Evolutionary conservation across 148 eudicot species (phyloP).

Genomic region (Euryodendron excelsum): DNA sequence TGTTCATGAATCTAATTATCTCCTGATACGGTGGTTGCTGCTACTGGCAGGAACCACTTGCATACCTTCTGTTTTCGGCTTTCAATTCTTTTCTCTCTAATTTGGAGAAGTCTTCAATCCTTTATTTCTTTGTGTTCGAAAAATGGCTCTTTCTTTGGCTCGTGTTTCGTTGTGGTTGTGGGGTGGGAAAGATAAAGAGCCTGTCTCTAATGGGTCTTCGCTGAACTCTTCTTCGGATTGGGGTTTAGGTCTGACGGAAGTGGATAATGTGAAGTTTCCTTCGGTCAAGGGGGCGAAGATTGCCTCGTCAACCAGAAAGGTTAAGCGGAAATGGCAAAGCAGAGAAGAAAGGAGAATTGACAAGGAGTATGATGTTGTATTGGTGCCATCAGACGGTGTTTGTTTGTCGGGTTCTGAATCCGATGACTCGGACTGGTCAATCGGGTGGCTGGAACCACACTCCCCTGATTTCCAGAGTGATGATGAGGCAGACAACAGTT

Average conservation of each 20-base stretch:
- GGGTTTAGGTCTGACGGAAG: slow-evolving; percentile 43
- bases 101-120: slow-evolving; percentile 9
- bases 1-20: not conserved
- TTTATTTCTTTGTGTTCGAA: not conserved
- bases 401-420: slow-evolving; percentile 87
- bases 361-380: slow-evolving; percentile 72
- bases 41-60: slow-evolving; percentile 16
- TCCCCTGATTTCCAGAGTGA: slow-evolving; percentile 85
- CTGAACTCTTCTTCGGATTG: slow-evolving; percentile 46
- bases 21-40: slow-evolving; percentile 10
- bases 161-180: slow-evolving; percentile 56
- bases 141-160: slow-evolving; percentile 55
- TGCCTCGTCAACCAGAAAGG: slow-evolving; percentile 49
- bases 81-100: slow-evolving; percentile 1
- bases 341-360: slow-evolving; percentile 75
- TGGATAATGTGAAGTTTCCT: slow-evolving; percentile 50
- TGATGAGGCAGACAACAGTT: slow-evolving; percentile 75
- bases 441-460: slow-evolving; percentile 95
- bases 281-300: slow-evolving; percentile 35
- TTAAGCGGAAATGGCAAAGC: slow-evolving; percentile 70
- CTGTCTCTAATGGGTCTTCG: slow-evolving; percentile 37
- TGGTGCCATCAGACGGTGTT: slow-evolving; percentile 89
- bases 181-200: slow-evolving; percentile 47
- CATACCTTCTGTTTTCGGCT: not conserved
- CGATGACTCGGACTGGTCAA: slow-evolving; percentile 95